Conservation (phyloP, 2,329 filamentous ascomycete genomes). For the Spiromastix sp. region DNA sequence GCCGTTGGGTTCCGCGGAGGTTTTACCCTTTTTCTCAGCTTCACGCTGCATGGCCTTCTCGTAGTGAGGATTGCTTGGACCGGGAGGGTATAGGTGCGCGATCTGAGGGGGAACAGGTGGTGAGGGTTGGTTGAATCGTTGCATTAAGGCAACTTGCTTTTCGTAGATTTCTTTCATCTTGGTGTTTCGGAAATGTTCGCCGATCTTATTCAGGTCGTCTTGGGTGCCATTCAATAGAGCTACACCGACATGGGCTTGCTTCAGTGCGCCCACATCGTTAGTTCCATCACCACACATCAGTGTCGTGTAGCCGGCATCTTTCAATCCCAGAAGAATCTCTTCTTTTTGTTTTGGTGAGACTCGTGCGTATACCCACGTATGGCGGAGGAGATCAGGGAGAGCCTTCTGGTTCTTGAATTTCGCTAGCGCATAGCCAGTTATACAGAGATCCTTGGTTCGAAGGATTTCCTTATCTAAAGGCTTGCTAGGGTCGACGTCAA, state of each 20-base stretch:
- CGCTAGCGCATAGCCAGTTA: slow-evolving; percentile 85
- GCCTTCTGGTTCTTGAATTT: slow-evolving; percentile 77
- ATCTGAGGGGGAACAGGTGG: slow-evolving; percentile 91
- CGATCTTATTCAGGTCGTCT: slow-evolving; percentile 82
- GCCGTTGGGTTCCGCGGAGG: slow-evolving; percentile 43
- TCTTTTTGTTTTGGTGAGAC: slow-evolving; percentile 99
- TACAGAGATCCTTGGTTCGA: slow-evolving; percentile 78
- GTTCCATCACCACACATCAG: slow-evolving; percentile 98
- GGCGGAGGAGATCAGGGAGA: slow-evolving; percentile 66
- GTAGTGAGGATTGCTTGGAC: slow-evolving; percentile 86
- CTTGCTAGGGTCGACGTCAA: slow-evolving; percentile 73
- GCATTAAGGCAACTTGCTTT: slow-evolving; percentile 87
- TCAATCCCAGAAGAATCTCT: slow-evolving; percentile 90
- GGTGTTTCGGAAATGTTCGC: slow-evolving; percentile 84
- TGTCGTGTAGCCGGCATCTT: slow-evolving; percentile 94
- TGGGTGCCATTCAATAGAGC: slow-evolving; percentile 89
- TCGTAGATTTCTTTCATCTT: slow-evolving; percentile 99
- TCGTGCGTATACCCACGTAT: slow-evolving; percentile 96
- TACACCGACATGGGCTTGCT: slow-evolving; percentile 95
- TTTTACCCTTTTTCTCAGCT: slow-evolving; percentile 60
- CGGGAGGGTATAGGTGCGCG: slow-evolving; percentile 87
- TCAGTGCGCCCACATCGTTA: slow-evolving; percentile 93
- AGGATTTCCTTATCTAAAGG: slow-evolving; percentile 73
- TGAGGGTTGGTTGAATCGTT: slow-evolving; percentile 82
- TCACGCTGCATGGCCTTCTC: slow-evolving; percentile 84